A percentile compares a stretch with the other conserved stretches of the same genome.
phyloP scores from a whole-genome alignment of 2,329 filamentous ascomycete genomes.

The Grosmannia huntii region DNA sequence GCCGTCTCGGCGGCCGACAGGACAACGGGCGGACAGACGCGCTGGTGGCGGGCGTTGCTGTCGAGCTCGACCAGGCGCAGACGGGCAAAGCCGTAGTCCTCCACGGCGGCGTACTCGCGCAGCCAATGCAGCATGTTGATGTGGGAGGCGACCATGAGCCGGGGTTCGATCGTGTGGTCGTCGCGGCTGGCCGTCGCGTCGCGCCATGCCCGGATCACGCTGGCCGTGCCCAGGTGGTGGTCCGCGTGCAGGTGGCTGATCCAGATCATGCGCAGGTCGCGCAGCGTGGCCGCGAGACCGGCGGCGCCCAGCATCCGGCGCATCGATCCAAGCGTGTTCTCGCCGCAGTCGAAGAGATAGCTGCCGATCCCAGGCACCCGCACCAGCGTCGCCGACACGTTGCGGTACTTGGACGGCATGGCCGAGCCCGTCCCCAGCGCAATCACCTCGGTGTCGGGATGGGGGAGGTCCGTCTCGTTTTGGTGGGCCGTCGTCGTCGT shows the following conservation, averaged over 20 bases:
- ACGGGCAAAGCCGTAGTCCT: conserved; percentile 58
- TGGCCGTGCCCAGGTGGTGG: conserved; percentile 78
- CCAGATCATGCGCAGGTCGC: conserved; percentile 69
- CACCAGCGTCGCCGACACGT: conserved; percentile 80
- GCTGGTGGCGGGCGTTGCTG: conserved; percentile 2
- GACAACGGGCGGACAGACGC: conserved; percentile 15
- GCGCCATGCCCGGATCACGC: conserved; percentile 74
- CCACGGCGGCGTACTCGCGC: conserved; percentile 63
- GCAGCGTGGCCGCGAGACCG: conserved; percentile 58
- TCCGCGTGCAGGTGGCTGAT: conserved; percentile 95
- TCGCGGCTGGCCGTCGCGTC: conserved; percentile 28
- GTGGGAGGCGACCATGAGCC: conserved; percentile 57
- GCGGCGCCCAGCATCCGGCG: conserved; percentile 56
- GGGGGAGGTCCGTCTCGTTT: too few species aligned
- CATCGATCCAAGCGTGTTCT: conserved; percentile 83
- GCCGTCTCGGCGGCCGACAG: conserved; percentile 27
- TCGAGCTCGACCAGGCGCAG: conserved; percentile 22
- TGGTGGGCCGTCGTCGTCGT: too few species aligned
- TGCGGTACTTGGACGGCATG: conserved; percentile 82
- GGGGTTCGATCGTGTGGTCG: conserved; percentile 25
- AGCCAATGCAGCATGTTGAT: conserved; percentile 63
- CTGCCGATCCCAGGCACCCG: conserved; percentile 75
- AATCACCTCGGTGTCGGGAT: conserved; percentile 63
- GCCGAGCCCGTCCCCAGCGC: conserved; percentile 87
- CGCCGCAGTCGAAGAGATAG: conserved; percentile 83